These are phyloP conservation scores for Fusarium sp. DNA, from an alignment of 2,329 filamentous ascomycete genomes.

Conservation along the genomic window DNA sequence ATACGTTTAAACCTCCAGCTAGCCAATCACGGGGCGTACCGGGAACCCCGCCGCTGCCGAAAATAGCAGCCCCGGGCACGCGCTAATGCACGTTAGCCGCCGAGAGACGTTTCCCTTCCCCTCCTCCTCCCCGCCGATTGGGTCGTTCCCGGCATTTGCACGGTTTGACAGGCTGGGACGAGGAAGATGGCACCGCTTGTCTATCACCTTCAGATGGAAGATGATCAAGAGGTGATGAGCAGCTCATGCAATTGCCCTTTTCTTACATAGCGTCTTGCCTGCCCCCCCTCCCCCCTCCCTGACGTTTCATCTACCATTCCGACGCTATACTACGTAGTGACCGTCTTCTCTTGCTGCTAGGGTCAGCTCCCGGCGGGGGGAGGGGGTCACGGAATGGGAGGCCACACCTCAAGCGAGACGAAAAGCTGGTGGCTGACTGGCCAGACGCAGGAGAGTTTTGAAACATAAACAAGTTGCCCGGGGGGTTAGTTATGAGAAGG, in stretches of 20 bases:
- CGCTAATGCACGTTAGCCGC: conserved; percentile 46
- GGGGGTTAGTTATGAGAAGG: conserved; percentile 6
- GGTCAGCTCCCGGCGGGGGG: neutral
- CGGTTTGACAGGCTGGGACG: neutral
- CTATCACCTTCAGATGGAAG: neutral
- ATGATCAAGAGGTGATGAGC: neutral
- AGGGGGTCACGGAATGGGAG: conserved; percentile 17
- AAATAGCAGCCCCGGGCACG: conserved; percentile 34
- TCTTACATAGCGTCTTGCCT: conserved; percentile 1
- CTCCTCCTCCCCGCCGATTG: neutral
- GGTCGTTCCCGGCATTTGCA: neutral
- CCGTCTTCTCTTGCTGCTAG: neutral
- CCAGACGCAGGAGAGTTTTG: neutral
- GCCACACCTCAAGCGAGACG: conserved; percentile 13
- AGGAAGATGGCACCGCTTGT: conserved; percentile 18
- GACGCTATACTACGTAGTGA: conserved; percentile 12
- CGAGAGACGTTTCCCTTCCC: conserved; percentile 7
- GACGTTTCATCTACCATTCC: conserved; percentile 27
- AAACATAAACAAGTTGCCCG: conserved; percentile 32
- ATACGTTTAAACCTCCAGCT: conserved; percentile 14
- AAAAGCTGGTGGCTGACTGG: conserved; percentile 7
- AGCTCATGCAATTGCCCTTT: neutral
- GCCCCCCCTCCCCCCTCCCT: neutral
- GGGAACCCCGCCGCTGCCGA: conserved; percentile 17
- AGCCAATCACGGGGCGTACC: conserved; percentile 27